Evolutionary conservation across 768 basidiomycete genomes (phyloP), one percentile per base, ranked within the genome.

Genomic region (Strobilomyces echinocephalus): DNA sequence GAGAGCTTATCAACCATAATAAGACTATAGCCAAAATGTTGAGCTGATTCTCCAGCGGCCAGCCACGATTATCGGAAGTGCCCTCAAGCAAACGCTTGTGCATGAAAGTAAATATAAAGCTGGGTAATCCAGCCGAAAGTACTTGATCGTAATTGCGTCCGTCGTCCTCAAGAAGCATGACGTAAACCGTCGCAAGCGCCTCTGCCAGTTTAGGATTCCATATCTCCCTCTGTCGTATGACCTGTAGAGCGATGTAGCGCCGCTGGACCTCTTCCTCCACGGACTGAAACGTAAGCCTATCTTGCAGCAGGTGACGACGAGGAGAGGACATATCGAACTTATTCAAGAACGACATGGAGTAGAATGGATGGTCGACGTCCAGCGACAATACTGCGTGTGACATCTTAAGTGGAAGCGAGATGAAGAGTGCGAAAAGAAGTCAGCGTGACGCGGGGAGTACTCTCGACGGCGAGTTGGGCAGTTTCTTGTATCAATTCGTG

Each of bases 121-220:
- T 34, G 4, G 73, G 72, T 11, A 80, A 62, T 38, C 70, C 71
- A 6, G 79, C 77, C 62, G 73, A 72, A 45, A 72, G 60, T 14
- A 82, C 69, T 54, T 79, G 80, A 46, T 71, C 70, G 36, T 72
- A 59, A 60, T 82, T 83, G 55, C 72, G 75, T 44, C 72, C 74
- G 49, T 75, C 77, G 26, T 81, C 76, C 56, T 84, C 82, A 31
- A 82, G 74, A 39, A 83, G 68, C 80, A 86, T 83, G 34, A 78
- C 63, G 60, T 79, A 83, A 48, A 79, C 74, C 0, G 74, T 74
- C 70, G 79, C 79, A 30, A 86, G 64, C 11, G 75, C 76, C 52
- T 79, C 74, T 0, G 67, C 70, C 9, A 81, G 62, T 15, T 58
- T 50, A 28, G 73, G 66, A 53, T 73, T 60, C 57, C 74, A 65